Conservation (phyloP, 106 monocot species). For the Platanthera zijinensis region DNA sequence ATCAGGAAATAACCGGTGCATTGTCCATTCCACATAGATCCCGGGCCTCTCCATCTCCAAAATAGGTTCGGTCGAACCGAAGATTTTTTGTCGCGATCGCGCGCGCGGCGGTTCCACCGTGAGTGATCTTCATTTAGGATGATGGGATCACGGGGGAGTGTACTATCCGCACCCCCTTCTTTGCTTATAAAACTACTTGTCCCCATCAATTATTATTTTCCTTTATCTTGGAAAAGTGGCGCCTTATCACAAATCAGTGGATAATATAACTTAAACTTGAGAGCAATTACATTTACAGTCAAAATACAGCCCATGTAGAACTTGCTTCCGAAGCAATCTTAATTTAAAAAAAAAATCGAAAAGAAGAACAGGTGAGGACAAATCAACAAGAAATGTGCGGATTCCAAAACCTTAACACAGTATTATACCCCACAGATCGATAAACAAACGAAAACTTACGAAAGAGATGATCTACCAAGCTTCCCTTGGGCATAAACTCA, state of each 20-base stretch:
- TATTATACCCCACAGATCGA: neutral
- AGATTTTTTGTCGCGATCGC: no score
- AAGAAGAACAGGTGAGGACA: neutral
- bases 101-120: no score
- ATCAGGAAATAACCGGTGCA: no score
- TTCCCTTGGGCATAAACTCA: slow-evolving; percentile 84
- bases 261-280: neutral
- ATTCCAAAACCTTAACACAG: neutral
- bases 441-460: slow-evolving; percentile 18
- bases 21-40: no score
- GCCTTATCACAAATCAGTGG: neutral
- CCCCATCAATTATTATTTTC: neutral
- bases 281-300: neutral
- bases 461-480: slow-evolving; percentile 80
- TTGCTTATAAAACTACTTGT: no score
- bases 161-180: no score
- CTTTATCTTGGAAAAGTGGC: neutral
- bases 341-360: neutral
- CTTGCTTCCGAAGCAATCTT: neutral
- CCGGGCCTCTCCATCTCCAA: no score
- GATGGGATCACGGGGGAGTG: no score
- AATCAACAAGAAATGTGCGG: neutral
- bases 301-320: neutral
- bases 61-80: no score
- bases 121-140: no score